Evolutionary conservation across 805 yeast species (phyloP), one percentile per base, ranked within the genome.

Genomic region (Saturnispora saitoi): DNA sequence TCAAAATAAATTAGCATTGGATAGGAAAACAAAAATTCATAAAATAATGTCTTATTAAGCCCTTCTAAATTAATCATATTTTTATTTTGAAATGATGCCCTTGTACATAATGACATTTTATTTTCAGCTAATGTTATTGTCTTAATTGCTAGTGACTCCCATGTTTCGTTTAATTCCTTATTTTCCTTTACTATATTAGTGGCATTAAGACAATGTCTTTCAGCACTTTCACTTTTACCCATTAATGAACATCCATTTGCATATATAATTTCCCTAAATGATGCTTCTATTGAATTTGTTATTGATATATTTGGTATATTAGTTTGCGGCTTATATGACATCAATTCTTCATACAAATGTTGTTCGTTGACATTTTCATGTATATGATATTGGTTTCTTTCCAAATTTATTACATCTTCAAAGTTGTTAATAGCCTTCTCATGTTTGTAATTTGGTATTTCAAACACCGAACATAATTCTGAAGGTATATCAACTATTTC

Each of bases 401-500:
- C 17, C 10, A 28, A 15, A 40, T 24, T 28, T 30, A 46, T 30
- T 14, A 46, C 44, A 9, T 26, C 32, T 32, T 46, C 48, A 26
- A 40, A n/a, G 8, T 32, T 22, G 12, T 41, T 40, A 2, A 22
- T 15, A 5, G 41, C 24, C 34, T 47, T 42, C 29, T 43, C 26
- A 46, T 58, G 63, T 24, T 47, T 54, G 44, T 63, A 64, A 2
- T 54, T 47, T 17, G 50, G 45, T 24, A 64, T n/a, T 34, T 56
- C 57, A 14, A 63, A 56, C 12, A 60, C 57, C 2, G 61, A 57
- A 45, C 67, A 63, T 54, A 62, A 50, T 7, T 52, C 53, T 2
- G 52, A 38, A 6, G 67, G 67, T 12, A 64, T 54, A 36, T 53
- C 40, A 49, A 64, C 81, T 42, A 81, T 81, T 61, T 76, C 85